A percentile compares a stretch with the other conserved stretches of the same genome.
These are phyloP conservation scores for Taphrina populina DNA, from an alignment of 1,139 yeast genomes.

Conservation along the genomic window DNA sequence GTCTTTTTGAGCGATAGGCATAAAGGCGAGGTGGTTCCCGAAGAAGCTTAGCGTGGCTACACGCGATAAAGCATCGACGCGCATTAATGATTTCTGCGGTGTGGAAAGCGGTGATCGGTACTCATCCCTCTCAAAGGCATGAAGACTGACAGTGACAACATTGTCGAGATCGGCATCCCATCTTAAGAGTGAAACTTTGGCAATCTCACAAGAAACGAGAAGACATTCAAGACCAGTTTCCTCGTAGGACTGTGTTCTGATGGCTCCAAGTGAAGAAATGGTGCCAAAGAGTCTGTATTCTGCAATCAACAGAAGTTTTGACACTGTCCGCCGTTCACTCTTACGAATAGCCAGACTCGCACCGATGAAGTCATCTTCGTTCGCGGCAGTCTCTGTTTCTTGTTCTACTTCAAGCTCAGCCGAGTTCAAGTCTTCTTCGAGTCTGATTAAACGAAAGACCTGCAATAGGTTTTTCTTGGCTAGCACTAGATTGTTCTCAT, in stretches of 20 bases:
- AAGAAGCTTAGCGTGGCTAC: constrained; percentile 67
- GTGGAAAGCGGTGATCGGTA: constrained; percentile 50
- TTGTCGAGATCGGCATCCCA: constrained; percentile 62
- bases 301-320: constrained; percentile 25
- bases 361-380: constrained; percentile 22
- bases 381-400: constrained; percentile 7
- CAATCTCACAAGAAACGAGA: constrained; percentile 66
- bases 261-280: constrained; percentile 9
- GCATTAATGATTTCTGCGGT: constrained; percentile 51
- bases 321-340: constrained; percentile 19
- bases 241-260: constrained; percentile 51
- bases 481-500: constrained; percentile 33
- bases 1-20: constrained; percentile 62
- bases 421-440: constrained; percentile 24
- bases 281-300: constrained; percentile 27
- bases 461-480: constrained; percentile 36
- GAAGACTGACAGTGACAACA: constrained; percentile 73
- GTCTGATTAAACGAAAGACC: constrained; percentile 29
- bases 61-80: constrained; percentile 62
- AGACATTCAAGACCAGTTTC: constrained; percentile 56
- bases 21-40: constrained; percentile 64
- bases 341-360: constrained; percentile 17
- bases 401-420: constrained; percentile 8
- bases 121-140: constrained; percentile 75
- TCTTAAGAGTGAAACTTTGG: constrained; percentile 71